These are phyloP conservation scores for Dictyostelium intermedium DNA, from an alignment of 78 protist species.

Conservation along the genomic window DNA sequence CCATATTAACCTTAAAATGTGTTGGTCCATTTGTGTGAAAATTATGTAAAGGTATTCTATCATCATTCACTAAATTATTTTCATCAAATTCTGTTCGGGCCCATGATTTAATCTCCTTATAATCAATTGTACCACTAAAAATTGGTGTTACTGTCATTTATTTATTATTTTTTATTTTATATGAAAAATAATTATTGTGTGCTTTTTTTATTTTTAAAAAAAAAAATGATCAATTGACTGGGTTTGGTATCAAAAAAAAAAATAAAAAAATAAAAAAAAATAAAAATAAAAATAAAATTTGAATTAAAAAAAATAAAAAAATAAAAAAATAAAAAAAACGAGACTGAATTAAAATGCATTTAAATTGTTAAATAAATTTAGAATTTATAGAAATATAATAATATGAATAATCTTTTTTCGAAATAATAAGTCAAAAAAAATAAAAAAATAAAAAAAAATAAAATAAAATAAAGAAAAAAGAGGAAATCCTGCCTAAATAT, in stretches of 20 bases:
- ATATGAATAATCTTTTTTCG: no score
- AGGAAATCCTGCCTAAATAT: no score
- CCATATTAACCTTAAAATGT: background rate
- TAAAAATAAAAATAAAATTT: no score
- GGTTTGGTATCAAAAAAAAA: background rate
- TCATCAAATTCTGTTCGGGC: background rate
- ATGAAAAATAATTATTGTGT: background rate
- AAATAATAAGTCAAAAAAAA: no score
- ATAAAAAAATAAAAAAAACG: no score
- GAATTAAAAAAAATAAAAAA: no score
- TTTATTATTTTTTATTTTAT: background rate
- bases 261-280: no score
- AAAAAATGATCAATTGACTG: background rate
- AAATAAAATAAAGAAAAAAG: no score
- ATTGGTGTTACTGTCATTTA: background rate
- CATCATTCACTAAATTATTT: background rate
- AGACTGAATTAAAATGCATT: no score
- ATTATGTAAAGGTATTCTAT: background rate
- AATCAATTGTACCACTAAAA: background rate
- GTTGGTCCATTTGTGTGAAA: background rate
- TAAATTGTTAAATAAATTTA: no score
- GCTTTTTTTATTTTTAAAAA: background rate
- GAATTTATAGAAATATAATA: no score
- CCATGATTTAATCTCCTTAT: slow-evolving; percentile 13
- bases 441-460: no score